These are phyloP conservation scores for Vitis vinifera DNA, from an alignment of 164 flowering plant genomes.

Conservation along the genomic window ASM3070453v1 NC_081818.1:2845501-2846000, in stretches of 20 bases:
- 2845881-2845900: constrained; percentile 20
- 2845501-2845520: constrained; percentile 3
- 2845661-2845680: neutral
- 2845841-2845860: constrained; percentile 7
- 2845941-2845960: constrained; percentile 23
- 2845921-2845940: constrained; percentile 9
- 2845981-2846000: constrained; percentile 80
- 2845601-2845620: neutral
- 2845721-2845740: neutral
- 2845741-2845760: constrained; percentile 4
- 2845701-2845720: neutral
- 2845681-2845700: neutral
- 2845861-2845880: constrained; percentile 15
- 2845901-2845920: constrained; percentile 8
- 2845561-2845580: neutral
- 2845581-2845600: neutral
- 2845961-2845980: constrained; percentile 41
- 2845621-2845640: constrained; percentile 1
- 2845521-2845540: neutral
- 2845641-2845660: constrained; percentile 1
- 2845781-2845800: constrained; percentile 10
- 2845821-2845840: constrained; percentile 1
- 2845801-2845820: constrained; percentile 7
- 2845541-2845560: constrained; percentile 4
- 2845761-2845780: neutral